Base-by-base conservation (phyloP, 2,329 filamentous ascomycete species). In the Diplodia intermedia region DNA sequence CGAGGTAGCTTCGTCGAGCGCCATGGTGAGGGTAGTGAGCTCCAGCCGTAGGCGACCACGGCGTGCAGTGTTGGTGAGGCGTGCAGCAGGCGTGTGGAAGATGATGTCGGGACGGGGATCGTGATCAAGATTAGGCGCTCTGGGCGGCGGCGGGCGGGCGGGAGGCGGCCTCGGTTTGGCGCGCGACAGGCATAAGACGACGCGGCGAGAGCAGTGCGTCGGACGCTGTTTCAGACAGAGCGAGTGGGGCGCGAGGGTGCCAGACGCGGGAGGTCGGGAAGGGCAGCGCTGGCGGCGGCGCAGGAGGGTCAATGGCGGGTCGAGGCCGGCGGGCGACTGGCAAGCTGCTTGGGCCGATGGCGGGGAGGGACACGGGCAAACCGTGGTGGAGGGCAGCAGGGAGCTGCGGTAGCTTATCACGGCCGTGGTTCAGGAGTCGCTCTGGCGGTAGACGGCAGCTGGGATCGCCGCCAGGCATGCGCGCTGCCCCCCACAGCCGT, bases 161-260 rank as follows among this genome's bases (percentile, higher is more conserved):
- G 60, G 60, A 63, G 60, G 60, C 60, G 29, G 60, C 60, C 60
- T 63, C 60, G 29, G 60, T 36, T 40, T 63, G 50, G 43, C 60
- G 60, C 60, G 60, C 60, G 60, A 50, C 60, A 63, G 60, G 60
- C 60, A 63, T 63, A 63, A 63, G 60, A 63, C 60, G 60, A 52
- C 47, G 20, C 43, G 36, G 60, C 9, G 11, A 36, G 60, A 63
- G 60, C 60, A 63, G 60, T 63, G 60, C 60, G 60, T 63, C 60
- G 23, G 60, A 52, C 43, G 14, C 43, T 53, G 60, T 63, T 63
- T 63, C 60, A 63, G 60, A 52, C 43, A 36, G 60, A 50, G 60
- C 33, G 47, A 2, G 60, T 63, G 60, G 60, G 60, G 60, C 60
- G 29, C 43, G 40, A 36, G 43, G 40, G 40, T 12, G n/a, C 9